Conservation (phyloP, 2,329 filamentous ascomycete species). For the Elsinoe fawcettii region DNA sequence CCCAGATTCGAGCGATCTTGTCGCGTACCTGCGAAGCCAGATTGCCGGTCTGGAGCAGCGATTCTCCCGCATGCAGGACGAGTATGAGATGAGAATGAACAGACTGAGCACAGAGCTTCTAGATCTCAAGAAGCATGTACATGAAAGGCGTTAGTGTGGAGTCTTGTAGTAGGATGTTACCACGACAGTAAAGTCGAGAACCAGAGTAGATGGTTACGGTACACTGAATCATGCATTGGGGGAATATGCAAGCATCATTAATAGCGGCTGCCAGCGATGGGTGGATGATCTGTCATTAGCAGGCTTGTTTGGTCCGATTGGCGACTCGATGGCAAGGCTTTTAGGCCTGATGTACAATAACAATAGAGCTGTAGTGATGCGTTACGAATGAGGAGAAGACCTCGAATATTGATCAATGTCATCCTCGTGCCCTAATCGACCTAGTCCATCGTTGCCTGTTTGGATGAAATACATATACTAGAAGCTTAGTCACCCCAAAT, state of each 20-base stretch:
- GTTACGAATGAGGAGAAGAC: neutral
- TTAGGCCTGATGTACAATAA: neutral
- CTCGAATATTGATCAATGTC: neutral
- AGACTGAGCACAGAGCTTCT: conserved; percentile 40
- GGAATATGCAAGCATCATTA: neutral
- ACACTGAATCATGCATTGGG: neutral
- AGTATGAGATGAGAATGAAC: conserved; percentile 39
- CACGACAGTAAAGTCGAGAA: neutral
- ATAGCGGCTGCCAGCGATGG: neutral
- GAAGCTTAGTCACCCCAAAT: neutral
- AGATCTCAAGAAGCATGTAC: conserved; percentile 23
- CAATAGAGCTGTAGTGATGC: conserved; percentile 7
- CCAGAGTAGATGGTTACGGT: no score
- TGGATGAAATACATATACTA: neutral
- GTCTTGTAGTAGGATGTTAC: neutral
- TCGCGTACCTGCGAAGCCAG: conserved; percentile 59
- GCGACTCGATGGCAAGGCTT: neutral
- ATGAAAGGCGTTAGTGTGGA: neutral
- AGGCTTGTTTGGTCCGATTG: neutral
- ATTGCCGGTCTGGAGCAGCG: conserved; percentile 46
- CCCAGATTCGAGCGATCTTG: conserved; percentile 46
- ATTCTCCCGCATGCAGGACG: conserved; percentile 40
- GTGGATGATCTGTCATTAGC: neutral
- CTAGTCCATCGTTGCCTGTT: neutral
- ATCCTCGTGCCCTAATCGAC: neutral